Percentiles rank a stretch among this genome's conserved stretches.
Conservation (phyloP, 179 eudicot species). For the Amaranthus tricolor region DNA sequence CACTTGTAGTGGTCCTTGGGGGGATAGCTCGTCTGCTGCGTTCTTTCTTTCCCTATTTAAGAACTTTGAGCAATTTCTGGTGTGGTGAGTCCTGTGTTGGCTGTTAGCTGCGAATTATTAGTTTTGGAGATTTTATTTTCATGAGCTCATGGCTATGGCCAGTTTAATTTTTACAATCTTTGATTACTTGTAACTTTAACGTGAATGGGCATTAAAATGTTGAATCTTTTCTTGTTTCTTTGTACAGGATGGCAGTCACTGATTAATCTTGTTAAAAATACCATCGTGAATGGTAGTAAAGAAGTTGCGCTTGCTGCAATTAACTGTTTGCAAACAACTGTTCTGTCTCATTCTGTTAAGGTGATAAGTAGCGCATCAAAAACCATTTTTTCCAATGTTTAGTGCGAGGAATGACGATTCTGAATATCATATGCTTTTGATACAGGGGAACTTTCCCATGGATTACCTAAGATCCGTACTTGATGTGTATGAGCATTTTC, state of each 20-base stretch:
- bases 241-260: constrained; percentile 90
- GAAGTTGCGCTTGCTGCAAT: constrained; percentile 97
- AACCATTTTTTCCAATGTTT: neutral
- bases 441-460: constrained; percentile 88
- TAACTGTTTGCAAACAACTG: constrained; percentile 86
- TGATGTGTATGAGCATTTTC: constrained; percentile 74
- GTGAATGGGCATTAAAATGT: neutral
- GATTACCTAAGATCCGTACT: constrained; percentile 80
- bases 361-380: constrained; percentile 33
- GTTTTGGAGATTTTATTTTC: neutral
- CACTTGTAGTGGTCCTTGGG: constrained; percentile 85
- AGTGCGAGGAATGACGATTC: constrained; percentile 9
- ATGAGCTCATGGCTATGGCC: neutral
- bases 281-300: constrained; percentile 81
- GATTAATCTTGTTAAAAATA: constrained; percentile 63
- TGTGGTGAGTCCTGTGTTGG: constrained; percentile 48
- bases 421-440: constrained; percentile 22
- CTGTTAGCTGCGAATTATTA: neutral
- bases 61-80: constrained; percentile 76
- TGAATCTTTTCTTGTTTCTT: neutral
- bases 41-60: constrained; percentile 78
- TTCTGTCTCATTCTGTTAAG: constrained; percentile 85
- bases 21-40: constrained; percentile 90
- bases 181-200: neutral
- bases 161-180: neutral